Conservation (phyloP, 805 yeast genomes). For the Ogataea populi-albae region DNA sequence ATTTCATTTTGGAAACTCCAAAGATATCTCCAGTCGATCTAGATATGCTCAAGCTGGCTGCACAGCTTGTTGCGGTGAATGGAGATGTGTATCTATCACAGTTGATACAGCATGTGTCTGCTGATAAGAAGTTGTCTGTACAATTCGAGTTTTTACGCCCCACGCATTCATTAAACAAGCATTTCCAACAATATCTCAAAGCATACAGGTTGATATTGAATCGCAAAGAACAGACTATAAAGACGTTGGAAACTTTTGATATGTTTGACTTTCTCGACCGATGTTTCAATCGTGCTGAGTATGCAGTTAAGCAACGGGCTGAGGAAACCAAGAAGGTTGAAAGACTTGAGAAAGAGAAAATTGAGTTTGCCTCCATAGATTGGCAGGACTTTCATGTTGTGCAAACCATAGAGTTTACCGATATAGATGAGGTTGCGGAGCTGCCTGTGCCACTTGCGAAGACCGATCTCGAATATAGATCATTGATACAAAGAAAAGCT, state of each 20-base stretch:
- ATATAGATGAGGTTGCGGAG: conserved; percentile 56
- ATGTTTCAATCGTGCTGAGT: conserved; percentile 58
- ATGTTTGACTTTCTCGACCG: conserved; percentile 38
- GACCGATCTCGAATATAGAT: conserved; percentile 58
- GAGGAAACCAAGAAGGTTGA: conserved; percentile 30
- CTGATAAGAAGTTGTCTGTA: conserved; percentile 36
- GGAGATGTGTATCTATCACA: conserved; percentile 44
- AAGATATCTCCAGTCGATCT: conserved; percentile 60
- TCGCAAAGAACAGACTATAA: conserved; percentile 20
- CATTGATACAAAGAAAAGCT: conserved; percentile 50
- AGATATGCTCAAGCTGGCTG: conserved; percentile 68
- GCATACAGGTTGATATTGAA: conserved; percentile 51
- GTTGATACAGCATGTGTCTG: conserved; percentile 28
- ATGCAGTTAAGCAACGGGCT: conserved; percentile 37
- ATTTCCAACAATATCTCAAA: conserved; percentile 47
- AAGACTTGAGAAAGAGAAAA: conserved; percentile 37
- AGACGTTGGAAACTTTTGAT: conserved; percentile 24
- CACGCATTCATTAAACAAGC: conserved; percentile 55
- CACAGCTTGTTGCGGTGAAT: conserved; percentile 62
- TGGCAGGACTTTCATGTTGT: conserved; percentile 84
- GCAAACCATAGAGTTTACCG: conserved; percentile 64
- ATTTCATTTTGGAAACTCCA: conserved; percentile 31
- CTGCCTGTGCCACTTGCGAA: conserved; percentile 53
- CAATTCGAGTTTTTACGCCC: conserved; percentile 68
- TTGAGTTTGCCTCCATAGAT: conserved; percentile 71